phyloP scores from a whole-genome alignment of 768 basidiomycete species.

The Psilocybe subaeruginosa region DNA sequence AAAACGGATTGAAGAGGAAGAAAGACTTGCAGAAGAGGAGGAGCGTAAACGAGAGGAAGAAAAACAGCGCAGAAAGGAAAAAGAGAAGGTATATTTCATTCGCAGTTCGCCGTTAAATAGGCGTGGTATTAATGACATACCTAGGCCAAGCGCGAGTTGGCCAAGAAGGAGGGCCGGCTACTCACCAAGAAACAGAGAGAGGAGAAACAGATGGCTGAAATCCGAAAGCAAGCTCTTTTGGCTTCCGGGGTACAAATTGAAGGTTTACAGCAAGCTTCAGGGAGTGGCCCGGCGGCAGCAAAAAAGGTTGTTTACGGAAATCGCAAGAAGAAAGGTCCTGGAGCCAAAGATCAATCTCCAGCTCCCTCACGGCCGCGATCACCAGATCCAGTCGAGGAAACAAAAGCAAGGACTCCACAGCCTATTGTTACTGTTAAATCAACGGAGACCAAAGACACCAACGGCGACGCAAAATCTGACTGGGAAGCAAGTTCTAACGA shows the following conservation, averaged over 20 bases:
- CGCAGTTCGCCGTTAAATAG: constrained; percentile 5
- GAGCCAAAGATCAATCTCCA: constrained; percentile 55
- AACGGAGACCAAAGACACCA: constrained; percentile 18
- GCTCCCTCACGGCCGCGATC: constrained; percentile 58
- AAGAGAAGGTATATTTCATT: constrained; percentile 67
- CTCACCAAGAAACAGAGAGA: constrained; percentile 98
- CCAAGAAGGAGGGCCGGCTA: constrained; percentile 92
- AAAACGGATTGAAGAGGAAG: constrained; percentile 88
- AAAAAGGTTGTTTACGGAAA: constrained; percentile 86
- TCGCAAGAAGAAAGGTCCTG: constrained; percentile 76
- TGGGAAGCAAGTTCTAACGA: constrained; percentile 79
- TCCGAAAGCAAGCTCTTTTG: constrained; percentile 87
- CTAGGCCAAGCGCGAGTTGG: constrained; percentile 87
- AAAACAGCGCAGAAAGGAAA: constrained; percentile 84
- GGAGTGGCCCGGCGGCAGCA: constrained; percentile 39
- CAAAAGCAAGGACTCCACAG: constrained; percentile 25
- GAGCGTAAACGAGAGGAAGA: constrained; percentile 78
- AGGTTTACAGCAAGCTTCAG: constrained; percentile 70
- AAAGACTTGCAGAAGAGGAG: constrained; percentile 87
- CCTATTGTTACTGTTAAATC: constrained; percentile 32
- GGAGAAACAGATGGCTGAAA: constrained; percentile 88
- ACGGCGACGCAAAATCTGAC: constrained; percentile 37
- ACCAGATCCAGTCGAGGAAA: constrained; percentile 38
- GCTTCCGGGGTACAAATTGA: constrained; percentile 90
- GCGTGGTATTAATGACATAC: constrained; percentile 10